Evolutionary conservation across 2,329 filamentous ascomycete species (phyloP).

Genomic region (Clathrospora elynae): DNA sequence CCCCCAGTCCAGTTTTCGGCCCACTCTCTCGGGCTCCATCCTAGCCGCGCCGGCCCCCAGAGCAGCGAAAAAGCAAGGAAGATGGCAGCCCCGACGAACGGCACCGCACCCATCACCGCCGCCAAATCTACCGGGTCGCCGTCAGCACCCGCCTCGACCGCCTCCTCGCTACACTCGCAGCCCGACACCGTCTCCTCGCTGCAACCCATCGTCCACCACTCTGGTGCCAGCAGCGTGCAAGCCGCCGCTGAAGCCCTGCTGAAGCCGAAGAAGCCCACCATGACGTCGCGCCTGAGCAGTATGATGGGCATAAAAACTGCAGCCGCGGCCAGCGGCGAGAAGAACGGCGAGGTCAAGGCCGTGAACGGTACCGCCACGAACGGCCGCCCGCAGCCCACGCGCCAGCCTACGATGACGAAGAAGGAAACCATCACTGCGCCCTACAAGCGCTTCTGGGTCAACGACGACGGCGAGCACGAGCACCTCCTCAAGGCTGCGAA

Average conservation of each 20-base stretch:
- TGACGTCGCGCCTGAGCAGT: conserved; percentile 51
- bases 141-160: conserved; percentile 42
- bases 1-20: conserved; percentile 13
- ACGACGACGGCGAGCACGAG: conserved; percentile 74
- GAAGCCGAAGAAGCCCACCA: conserved; percentile 49
- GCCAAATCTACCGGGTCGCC: conserved; percentile 40
- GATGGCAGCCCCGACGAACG: conserved; percentile 44
- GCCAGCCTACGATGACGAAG: conserved; percentile 40
- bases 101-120: conserved; percentile 31
- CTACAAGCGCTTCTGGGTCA: conserved; percentile 60
- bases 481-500: conserved; percentile 89
- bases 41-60: conserved; percentile 18
- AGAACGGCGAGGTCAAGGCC: conserved; percentile 36
- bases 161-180: conserved; percentile 47
- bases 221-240: conserved; percentile 35
- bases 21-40: conserved; percentile 19
- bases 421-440: conserved; percentile 32
- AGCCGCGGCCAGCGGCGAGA: conserved; percentile 27
- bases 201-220: conserved; percentile 33
- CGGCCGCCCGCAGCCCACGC: conserved; percentile 36
- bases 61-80: conserved; percentile 18
- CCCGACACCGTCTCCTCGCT: conserved; percentile 41
- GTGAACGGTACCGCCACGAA: conserved; percentile 34
- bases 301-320: conserved; percentile 46
- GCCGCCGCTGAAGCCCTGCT: conserved; percentile 41